A percentile compares a stretch with the other conserved stretches of the same genome.
Conservation (phyloP, 129 eudicot genomes). For the Deinandra increscens region DNA sequence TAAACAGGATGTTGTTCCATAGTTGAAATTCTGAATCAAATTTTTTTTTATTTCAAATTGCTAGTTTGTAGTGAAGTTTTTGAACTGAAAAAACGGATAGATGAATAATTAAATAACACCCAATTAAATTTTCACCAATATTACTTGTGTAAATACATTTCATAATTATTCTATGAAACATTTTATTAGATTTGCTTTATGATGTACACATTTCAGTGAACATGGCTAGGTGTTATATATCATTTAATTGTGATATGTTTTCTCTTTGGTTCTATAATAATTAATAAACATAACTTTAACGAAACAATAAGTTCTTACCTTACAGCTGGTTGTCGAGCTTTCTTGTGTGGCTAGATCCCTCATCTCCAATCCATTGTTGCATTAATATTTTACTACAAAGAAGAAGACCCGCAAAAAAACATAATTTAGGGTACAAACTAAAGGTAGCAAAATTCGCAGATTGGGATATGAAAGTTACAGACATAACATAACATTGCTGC, state of each 20-base stretch:
- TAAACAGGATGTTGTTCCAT: too few relatives aligned
- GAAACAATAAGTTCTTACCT: conserved; percentile 32
- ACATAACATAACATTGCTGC: too few relatives aligned
- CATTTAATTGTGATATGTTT: not conserved
- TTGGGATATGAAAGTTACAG: too few relatives aligned
- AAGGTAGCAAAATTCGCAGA: not conserved
- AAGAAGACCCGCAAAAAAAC: conserved; percentile 53
- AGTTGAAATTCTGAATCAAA: too few relatives aligned
- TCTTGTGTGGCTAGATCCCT: conserved; percentile 39
- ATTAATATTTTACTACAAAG: conserved; percentile 83
- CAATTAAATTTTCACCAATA: conserved; percentile 9
- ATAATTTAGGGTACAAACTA: conserved; percentile 8
- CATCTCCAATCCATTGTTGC: conserved; percentile 74
- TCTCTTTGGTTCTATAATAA: not conserved
- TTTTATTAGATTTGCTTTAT: not conserved
- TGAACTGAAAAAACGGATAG: too few relatives aligned
- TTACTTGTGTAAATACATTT: not conserved
- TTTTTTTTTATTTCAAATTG: too few relatives aligned
- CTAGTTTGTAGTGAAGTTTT: too few relatives aligned
- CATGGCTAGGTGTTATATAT: not conserved
- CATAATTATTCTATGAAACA: not conserved
- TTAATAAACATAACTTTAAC: not conserved
- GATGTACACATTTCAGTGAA: not conserved
- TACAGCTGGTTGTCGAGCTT: conserved; percentile 57
- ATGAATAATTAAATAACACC: not conserved